Evolutionary conservation across 2,329 filamentous ascomycete genomes (phyloP).

Genomic region (Neofusicoccum parvum): DNA sequence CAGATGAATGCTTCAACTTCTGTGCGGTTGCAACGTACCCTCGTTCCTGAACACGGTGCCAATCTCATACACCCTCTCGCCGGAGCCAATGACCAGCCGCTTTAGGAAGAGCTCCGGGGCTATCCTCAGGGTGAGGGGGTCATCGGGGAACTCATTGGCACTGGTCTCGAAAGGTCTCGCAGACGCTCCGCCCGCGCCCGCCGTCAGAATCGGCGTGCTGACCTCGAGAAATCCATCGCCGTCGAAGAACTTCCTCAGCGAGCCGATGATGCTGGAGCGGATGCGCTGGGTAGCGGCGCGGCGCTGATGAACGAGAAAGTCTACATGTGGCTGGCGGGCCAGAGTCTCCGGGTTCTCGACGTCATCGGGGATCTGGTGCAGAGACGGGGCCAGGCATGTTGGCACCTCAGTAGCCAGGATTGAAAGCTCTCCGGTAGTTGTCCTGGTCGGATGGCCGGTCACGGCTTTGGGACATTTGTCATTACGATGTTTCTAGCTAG

Average conservation of each 20-base stretch:
- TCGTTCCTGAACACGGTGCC: constrained; percentile 93
- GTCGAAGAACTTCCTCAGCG: constrained; percentile 73
- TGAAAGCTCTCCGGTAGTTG: constrained; percentile 73
- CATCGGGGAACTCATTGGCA: constrained; percentile 74
- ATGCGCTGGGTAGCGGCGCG: constrained; percentile 71
- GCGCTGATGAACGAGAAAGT: constrained; percentile 75
- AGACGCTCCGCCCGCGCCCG: constrained; percentile 80
- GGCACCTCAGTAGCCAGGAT: constrained; percentile 70
- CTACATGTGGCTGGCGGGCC: constrained; percentile 78
- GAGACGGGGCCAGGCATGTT: constrained; percentile 71
- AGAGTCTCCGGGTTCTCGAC: constrained; percentile 72
- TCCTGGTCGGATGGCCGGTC: constrained; percentile 69
- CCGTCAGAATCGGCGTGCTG: constrained; percentile 83
- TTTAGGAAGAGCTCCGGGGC: constrained; percentile 96
- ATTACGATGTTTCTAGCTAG: constrained; percentile 68
- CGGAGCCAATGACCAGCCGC: constrained; percentile 82
- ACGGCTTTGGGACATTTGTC: constrained; percentile 52
- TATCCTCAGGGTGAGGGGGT: constrained; percentile 76
- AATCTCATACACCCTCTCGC: constrained; percentile 90
- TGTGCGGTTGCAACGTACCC: constrained; percentile 50
- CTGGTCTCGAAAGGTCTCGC: constrained; percentile 83
- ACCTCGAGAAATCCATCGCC: constrained; percentile 79
- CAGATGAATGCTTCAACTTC: too few relatives aligned
- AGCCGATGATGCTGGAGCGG: constrained; percentile 72
- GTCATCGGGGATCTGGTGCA: constrained; percentile 75